Base-by-base conservation (phyloP, 208 protist genomes). In the Trypanosoma rangeli region DNA sequence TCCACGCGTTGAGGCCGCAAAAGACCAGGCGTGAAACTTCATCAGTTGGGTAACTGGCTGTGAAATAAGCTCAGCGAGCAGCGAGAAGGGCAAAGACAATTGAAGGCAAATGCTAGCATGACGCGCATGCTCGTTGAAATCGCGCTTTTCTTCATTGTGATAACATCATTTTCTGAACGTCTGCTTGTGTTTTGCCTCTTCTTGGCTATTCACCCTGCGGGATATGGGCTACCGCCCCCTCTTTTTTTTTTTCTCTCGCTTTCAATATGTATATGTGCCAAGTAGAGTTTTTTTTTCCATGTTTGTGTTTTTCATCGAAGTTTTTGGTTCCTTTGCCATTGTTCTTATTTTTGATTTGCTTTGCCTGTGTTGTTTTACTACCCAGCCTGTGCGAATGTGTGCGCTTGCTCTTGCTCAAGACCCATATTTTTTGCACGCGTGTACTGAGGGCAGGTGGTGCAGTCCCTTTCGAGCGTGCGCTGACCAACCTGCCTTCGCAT, bases 141-240 rank as follows among this genome's bases (percentile, higher is more conserved):
- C 42, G 3, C 13, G 28, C 5, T 52, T 26, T 9, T 66, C 26
- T 18, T 68, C 22, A 62, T 16, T 24, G 13, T 42, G 31, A 64
- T 20, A n/a, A 57, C 42, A 42, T 48, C 22, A 46, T 4, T 28
- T 46, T 46, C 48, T 26, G 18, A 12, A 4, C 16, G 64, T 56
- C 50, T 48, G 35, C 22, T 64, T 68, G 56, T 68, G 49, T 39
- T 74, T 70, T 64, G 70, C 13, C 64, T 68, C 20, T 71, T 70
- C 9, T 39, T 63, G 15, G 50, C 12, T 52, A 26, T 61, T 28
- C 31, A 5, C n/a, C 46, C 62, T 33, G 29, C 26, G 1, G 46
- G 10, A 10, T 33, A 0, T 31, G 20, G 16, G 52, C 8, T 20
- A 49, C 46, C 12, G 35, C 50, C 46, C 12, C 24, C 50, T 35